Conservation (phyloP, 495 filamentous ascomycete species). For the Penicillium lagena region DNA sequence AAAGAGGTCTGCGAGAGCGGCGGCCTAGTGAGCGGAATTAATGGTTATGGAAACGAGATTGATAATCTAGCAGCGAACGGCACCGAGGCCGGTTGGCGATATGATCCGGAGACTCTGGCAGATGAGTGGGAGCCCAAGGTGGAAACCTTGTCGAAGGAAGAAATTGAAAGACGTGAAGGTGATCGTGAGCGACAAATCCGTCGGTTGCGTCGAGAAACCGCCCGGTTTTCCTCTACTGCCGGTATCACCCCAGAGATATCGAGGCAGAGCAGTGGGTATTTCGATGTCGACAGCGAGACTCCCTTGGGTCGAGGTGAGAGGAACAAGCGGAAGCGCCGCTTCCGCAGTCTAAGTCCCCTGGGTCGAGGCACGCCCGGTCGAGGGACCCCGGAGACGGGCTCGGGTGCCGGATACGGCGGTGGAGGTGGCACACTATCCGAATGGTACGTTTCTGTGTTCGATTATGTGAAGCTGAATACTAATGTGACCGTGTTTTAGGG, state of each 20-base stretch:
- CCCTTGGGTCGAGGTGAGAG: conserved; percentile 81
- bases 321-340: conserved; percentile 88
- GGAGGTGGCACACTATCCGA: conserved; percentile 69
- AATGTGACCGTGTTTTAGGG: conserved; percentile 36
- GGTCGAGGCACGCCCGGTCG: conserved; percentile 62
- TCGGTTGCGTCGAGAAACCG: conserved; percentile 82
- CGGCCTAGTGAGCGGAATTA: conserved; percentile 65
- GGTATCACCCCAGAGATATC: conserved; percentile 64
- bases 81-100: conserved; percentile 83
- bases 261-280: conserved; percentile 48
- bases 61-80: conserved; percentile 82
- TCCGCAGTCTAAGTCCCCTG: conserved; percentile 78
- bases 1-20: conserved; percentile 93
- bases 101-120: conserved; percentile 81
- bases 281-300: conserved; percentile 57
- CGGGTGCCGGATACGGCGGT: conserved; percentile 55
- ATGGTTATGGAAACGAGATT: conserved; percentile 66
- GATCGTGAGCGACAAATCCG: conserved; percentile 89
- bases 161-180: conserved; percentile 95
- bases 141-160: conserved; percentile 83
- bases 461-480: background rate
- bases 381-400: conserved; percentile 68
- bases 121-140: conserved; percentile 95
- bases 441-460: conserved; percentile 33
- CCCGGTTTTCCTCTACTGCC: conserved; percentile 78